Conservation (phyloP, 495 filamentous ascomycete genomes). For the Penicillium lagena region DNA sequence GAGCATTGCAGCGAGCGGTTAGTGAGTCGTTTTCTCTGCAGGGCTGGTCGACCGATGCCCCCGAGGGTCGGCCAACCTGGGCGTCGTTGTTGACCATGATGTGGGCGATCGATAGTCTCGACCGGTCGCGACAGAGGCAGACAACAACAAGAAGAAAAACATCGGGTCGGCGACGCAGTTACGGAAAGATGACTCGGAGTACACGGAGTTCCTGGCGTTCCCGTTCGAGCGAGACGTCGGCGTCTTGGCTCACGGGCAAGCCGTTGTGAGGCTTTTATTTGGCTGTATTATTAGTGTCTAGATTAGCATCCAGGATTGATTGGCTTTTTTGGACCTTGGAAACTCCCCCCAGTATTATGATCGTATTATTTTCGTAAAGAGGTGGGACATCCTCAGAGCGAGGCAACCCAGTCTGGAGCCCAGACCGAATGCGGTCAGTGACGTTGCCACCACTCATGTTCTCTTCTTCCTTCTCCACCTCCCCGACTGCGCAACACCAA, state of each 20-base stretch:
- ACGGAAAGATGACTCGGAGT: conserved; percentile 22
- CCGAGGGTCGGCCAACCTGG: conserved; percentile 32
- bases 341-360: too few relatives aligned
- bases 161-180: conserved; percentile 32
- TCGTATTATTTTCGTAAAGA: too few relatives aligned
- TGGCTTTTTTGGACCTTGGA: conserved; percentile 3
- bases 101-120: conserved; percentile 41
- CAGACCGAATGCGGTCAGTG: conserved; percentile 17
- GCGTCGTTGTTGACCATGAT: conserved; percentile 41
- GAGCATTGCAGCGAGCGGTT: conserved; percentile 66
- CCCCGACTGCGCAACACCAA: not conserved
- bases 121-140: conserved; percentile 19
- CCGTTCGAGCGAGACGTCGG: conserved; percentile 21
- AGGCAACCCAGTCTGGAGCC: conserved; percentile 3
- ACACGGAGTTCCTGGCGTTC: conserved; percentile 41
- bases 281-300: conserved; percentile 20
- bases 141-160: not conserved
- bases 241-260: conserved; percentile 32
- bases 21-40: conserved; percentile 30
- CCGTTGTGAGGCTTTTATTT: conserved; percentile 18
- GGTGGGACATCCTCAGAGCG: not conserved
- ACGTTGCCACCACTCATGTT: conserved; percentile 18
- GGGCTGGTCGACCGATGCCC: conserved; percentile 24
- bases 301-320: conserved; percentile 4
- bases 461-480: conserved; percentile 1